Base-by-base conservation (phyloP, 768 basidiomycete genomes). In the Ramaria rubella region DNA sequence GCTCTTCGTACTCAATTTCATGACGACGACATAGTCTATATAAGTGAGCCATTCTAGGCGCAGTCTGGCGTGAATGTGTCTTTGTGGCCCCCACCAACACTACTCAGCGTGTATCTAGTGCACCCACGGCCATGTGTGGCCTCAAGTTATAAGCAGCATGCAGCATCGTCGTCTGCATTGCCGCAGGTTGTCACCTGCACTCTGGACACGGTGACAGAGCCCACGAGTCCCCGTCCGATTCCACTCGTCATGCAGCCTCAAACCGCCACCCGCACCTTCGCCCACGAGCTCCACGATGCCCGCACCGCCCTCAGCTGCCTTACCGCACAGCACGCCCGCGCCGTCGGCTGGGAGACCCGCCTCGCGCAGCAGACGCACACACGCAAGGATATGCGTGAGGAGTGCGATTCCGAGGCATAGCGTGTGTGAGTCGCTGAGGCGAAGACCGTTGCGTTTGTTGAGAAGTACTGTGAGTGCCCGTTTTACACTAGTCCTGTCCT, bases 261-360 rank as follows among this genome's bases (percentile, higher is more conserved):
- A 62, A 75, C 80, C 1, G 86, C 90, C 9, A 89, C 83, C 64
- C 87, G 88, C 66, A 79, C 81, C 5, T 73, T 89, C 12, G 68
- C 87, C 26, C 78, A 83, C 40, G 87, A 93, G 62, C 75, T 94
- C 30, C 83, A 90, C 53, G 87, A 87, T 54, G 82, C 87, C 17
- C 80, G 83, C 58, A 73, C 75, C 19, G 77, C 80, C 19, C 80
- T 92, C 49, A 79, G 81, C 17, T 81, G 85, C 30, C 69, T 93
- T 46, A 83, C 80, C 15, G 77, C 81, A 14, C 83, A 86, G 62
- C 79, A 86, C 53, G 86, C 83, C 30, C 82, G 85, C 49, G 80
- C 85, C 15, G 74, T 83, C 15, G 87, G 86, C 14, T 81, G 83
- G 76, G 86, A 93, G 62, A 74, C 79, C 8, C 81, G 81, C 11